Evolutionary conservation across 2,329 filamentous ascomycete genomes (phyloP).

Genomic region (Calcarisporium arbuscula): DNA sequence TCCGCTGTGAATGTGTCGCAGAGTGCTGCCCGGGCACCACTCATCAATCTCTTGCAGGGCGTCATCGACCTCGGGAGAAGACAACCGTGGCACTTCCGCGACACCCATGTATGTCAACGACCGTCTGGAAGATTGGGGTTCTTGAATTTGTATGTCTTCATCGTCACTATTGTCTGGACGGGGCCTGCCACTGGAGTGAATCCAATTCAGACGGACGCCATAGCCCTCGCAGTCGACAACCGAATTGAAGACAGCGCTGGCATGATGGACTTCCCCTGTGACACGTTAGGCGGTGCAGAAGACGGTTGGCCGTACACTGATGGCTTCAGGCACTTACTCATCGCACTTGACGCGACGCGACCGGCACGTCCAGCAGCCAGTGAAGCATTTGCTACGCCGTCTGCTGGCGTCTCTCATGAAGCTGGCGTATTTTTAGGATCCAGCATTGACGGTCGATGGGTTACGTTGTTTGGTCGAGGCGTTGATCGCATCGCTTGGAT

Average conservation of each 20-base stretch:
- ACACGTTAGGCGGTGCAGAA: neutral
- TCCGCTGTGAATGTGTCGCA: constrained; percentile 1
- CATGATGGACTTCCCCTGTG: constrained; percentile 8
- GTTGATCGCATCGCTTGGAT: no score
- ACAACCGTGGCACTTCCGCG: neutral
- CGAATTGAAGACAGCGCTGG: constrained; percentile 8
- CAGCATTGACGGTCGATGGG: no score
- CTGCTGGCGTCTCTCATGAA: neutral
- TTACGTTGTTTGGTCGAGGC: no score
- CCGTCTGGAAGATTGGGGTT: neutral
- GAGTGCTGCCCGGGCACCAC: constrained; percentile 1
- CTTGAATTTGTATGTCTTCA: neutral
- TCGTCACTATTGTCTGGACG: neutral
- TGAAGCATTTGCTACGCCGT: constrained; percentile 11
- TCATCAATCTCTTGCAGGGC: constrained; percentile 9
- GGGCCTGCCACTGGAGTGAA: constrained; percentile 4
- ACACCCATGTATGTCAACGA: neutral
- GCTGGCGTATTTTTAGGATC: no score
- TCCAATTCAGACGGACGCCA: constrained; percentile 12
- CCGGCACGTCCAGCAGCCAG: constrained; percentile 14
- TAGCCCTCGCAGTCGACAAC: constrained; percentile 15
- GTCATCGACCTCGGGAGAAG: constrained; percentile 6
- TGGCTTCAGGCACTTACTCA: constrained; percentile 5
- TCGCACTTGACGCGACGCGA: constrained; percentile 14
- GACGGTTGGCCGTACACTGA: neutral